These are phyloP conservation scores for Blastocystis sp. DNA, from an alignment of 352 stramenopile species.

Conservation along the genomic window DNA sequence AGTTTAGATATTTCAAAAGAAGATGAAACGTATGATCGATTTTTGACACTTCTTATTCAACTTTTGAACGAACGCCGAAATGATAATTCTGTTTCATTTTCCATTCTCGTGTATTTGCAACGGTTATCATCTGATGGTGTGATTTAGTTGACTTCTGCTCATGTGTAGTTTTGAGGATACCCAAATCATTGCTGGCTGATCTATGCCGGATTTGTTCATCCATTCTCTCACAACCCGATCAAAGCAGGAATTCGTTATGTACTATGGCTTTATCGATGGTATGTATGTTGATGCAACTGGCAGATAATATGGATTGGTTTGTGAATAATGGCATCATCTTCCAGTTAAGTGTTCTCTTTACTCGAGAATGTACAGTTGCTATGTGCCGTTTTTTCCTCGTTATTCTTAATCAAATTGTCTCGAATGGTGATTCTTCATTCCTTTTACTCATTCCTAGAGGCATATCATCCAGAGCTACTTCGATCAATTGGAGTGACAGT, in stretches of 20 bases:
- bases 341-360: conserved; percentile 5
- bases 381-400: conserved; percentile 61
- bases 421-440: neutral
- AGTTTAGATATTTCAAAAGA: neutral
- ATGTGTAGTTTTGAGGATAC: conserved; percentile 20
- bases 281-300: neutral
- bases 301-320: conserved; percentile 39
- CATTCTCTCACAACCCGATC: neutral
- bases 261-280: neutral
- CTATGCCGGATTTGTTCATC: conserved; percentile 3
- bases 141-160: neutral
- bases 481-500: neutral
- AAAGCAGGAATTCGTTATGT: neutral
- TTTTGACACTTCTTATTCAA: neutral
- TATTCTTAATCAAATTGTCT: conserved; percentile 47
- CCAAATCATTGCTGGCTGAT: neutral
- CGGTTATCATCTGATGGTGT: neutral
- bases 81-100: neutral
- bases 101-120: neutral
- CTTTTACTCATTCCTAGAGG: neutral
- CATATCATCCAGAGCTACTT: neutral
- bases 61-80: neutral
- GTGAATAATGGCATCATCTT: conserved; percentile 20
- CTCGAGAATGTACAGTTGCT: neutral
- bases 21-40: neutral